phyloP scores from a whole-genome alignment of 192 early-diverging fungal genomes.

The Phlyctochytrium planicorne region DNA sequence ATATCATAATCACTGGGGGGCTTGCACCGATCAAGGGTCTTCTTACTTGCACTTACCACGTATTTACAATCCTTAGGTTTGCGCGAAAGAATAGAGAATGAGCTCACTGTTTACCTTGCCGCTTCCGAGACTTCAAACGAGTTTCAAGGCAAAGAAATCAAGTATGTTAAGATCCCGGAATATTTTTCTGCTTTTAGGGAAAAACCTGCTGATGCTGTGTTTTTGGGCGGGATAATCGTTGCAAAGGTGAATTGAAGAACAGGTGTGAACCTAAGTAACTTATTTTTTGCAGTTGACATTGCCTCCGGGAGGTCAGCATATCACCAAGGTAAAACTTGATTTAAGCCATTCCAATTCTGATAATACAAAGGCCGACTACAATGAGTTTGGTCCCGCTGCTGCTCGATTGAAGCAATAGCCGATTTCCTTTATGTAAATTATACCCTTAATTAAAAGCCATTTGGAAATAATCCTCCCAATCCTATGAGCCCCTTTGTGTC shows the following conservation, averaged over 20 bases:
- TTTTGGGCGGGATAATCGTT: slow-evolving; percentile 82
- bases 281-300: slow-evolving; percentile 27
- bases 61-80: slow-evolving; percentile 47
- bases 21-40: slow-evolving; percentile 33
- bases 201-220: slow-evolving; percentile 65
- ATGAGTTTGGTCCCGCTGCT: slow-evolving; percentile 81
- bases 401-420: slow-evolving; percentile 48
- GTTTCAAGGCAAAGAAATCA: slow-evolving; percentile 79
- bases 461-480: background rate
- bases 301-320: slow-evolving; percentile 18
- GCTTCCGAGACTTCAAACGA: slow-evolving; percentile 83
- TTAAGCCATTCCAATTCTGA: slow-evolving; percentile 53
- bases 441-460: background rate
- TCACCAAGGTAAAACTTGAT: slow-evolving; percentile 28
- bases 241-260: slow-evolving; percentile 66
- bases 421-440: background rate
- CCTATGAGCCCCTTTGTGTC: too few relatives aligned
- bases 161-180: slow-evolving; percentile 80
- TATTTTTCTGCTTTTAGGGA: slow-evolving; percentile 80
- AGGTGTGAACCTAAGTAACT: background rate
- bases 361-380: slow-evolving; percentile 87
- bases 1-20: slow-evolving; percentile 84
- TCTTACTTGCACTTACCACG: background rate
- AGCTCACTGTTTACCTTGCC: slow-evolving; percentile 59
- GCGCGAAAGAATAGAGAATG: slow-evolving; percentile 68